phyloP scores from a whole-genome alignment of 306 rosid species.

The Astragalus glycyphyllos region DNA sequence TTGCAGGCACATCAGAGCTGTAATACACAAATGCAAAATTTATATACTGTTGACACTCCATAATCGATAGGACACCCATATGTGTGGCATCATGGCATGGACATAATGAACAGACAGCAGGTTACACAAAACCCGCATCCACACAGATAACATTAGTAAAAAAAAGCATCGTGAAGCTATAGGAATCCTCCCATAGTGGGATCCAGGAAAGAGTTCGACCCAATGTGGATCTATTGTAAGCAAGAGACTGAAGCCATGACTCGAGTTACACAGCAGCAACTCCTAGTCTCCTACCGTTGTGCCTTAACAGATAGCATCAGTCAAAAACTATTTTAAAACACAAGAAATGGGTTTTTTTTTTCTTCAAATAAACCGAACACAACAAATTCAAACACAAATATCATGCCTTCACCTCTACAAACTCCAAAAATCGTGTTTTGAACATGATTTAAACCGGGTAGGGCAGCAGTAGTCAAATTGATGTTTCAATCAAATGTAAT shows the following conservation, averaged over 20 bases:
- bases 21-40: slow-evolving; percentile 86
- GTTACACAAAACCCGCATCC: slow-evolving; percentile 40
- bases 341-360: neutral
- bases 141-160: slow-evolving; percentile 7
- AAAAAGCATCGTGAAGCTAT: neutral
- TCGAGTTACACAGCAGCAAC: slow-evolving; percentile 1
- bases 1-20: slow-evolving; percentile 74
- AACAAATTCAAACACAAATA: slow-evolving; percentile 17
- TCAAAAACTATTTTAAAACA: neutral
- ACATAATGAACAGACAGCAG: slow-evolving; percentile 45
- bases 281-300: neutral
- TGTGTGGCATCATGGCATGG: slow-evolving; percentile 45
- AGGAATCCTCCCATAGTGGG: neutral
- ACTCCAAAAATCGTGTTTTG: neutral
- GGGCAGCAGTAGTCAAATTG: neutral
- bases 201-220: neutral
- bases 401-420: slow-evolving; percentile 6
- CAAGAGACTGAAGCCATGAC: neutral
- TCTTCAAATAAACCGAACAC: neutral
- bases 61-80: slow-evolving; percentile 65
- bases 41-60: slow-evolving; percentile 69
- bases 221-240: neutral
- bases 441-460: neutral
- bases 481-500: slow-evolving; percentile 2
- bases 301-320: neutral